phyloP scores from a whole-genome alignment of 1,284 basidiomycete species.

The Stereum hirsutum region DNA sequence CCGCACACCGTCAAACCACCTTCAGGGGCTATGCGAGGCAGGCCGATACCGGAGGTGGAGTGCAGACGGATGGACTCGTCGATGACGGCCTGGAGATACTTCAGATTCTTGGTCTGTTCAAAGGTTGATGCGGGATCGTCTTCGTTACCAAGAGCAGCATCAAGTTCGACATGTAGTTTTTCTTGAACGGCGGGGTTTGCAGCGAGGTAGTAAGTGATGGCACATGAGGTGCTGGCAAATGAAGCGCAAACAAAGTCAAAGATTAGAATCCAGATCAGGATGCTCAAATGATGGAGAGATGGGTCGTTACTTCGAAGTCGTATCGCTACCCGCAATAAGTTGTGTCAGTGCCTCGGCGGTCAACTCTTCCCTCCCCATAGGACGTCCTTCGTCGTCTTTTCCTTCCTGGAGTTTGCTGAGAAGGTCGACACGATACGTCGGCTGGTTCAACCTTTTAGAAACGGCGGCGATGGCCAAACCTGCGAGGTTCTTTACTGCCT shows the following conservation, averaged over 20 bases:
- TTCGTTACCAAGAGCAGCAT: constrained; percentile 57
- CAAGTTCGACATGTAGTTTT: constrained; percentile 75
- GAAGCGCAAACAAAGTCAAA: background rate
- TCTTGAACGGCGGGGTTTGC: constrained; percentile 54
- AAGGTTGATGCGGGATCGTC: constrained; percentile 46
- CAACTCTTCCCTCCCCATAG: constrained; percentile 72
- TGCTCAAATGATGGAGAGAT: background rate
- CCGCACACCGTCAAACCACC: constrained; percentile 56
- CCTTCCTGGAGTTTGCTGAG: constrained; percentile 73
- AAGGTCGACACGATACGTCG: constrained; percentile 67
- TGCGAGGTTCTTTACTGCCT: constrained; percentile 66
- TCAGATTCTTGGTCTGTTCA: constrained; percentile 58
- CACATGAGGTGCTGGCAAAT: constrained; percentile 62
- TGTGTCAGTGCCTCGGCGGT: constrained; percentile 85
- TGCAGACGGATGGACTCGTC: constrained; percentile 78
- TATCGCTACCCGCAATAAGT: constrained; percentile 80
- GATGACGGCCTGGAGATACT: constrained; percentile 77
- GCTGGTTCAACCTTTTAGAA: constrained; percentile 57
- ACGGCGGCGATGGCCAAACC: constrained; percentile 82
- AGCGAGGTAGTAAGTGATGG: constrained; percentile 79
- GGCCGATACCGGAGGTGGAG: constrained; percentile 73
- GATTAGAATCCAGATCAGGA: background rate
- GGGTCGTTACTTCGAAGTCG: constrained; percentile 66
- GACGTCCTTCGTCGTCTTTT: constrained; percentile 70
- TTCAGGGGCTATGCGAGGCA: constrained; percentile 69